A percentile compares a stretch with the other conserved stretches of the same genome.
These are phyloP conservation scores for Zymoseptoria crescenta DNA, from an alignment of 2,329 filamentous ascomycete species.

Conservation along the genomic window DNA sequence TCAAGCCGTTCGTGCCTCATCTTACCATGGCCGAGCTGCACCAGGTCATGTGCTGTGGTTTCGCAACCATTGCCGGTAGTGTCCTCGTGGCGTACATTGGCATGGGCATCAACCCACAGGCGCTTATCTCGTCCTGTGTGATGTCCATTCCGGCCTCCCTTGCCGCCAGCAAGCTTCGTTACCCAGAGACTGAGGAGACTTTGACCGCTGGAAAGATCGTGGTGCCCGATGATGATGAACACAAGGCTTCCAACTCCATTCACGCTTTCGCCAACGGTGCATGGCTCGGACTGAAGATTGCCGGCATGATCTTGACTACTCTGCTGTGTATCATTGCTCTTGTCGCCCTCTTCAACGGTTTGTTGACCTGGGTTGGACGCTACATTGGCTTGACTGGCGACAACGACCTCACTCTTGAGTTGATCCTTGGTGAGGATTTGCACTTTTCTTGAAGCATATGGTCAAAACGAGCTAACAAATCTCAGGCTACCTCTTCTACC, in stretches of 20 bases:
- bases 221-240: slow-evolving; percentile 69
- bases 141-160: slow-evolving; percentile 93
- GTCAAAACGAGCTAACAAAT: background rate
- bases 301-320: slow-evolving; percentile 69
- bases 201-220: slow-evolving; percentile 74
- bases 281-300: slow-evolving; percentile 81
- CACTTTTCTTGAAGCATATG: background rate
- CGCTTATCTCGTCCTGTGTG: slow-evolving; percentile 82
- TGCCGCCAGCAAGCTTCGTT: slow-evolving; percentile 81
- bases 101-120: slow-evolving; percentile 75
- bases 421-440: slow-evolving; percentile 51
- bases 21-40: slow-evolving; percentile 83
- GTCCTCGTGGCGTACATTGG: slow-evolving; percentile 79
- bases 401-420: slow-evolving; percentile 63
- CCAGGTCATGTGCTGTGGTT: slow-evolving; percentile 87
- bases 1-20: slow-evolving; percentile 76
- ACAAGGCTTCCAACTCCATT: slow-evolving; percentile 69
- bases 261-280: slow-evolving; percentile 80
- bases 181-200: slow-evolving; percentile 79
- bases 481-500: slow-evolving; percentile 62
- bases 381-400: slow-evolving; percentile 64
- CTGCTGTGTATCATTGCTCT: slow-evolving; percentile 79
- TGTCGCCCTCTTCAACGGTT: slow-evolving; percentile 63
- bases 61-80: slow-evolving; percentile 84
- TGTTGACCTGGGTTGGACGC: slow-evolving; percentile 75